phyloP scores from a whole-genome alignment of 345 rosid species.

The Geranium rotundifolium region DNA sequence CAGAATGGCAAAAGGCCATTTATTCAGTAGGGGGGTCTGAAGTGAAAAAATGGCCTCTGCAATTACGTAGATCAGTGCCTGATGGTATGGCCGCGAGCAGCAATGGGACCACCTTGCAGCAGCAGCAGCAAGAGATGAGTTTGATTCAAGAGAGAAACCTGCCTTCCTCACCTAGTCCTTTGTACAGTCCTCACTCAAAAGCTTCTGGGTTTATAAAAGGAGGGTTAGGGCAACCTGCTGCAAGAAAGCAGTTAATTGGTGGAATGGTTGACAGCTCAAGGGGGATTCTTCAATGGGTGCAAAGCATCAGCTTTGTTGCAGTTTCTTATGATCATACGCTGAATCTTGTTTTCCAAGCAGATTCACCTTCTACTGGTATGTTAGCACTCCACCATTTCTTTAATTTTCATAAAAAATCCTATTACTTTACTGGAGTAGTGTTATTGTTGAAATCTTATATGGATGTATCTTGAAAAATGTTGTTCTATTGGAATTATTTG shows the following conservation, averaged over 20 bases:
- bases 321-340: slow-evolving; percentile 78
- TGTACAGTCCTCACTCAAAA: slow-evolving; percentile 77
- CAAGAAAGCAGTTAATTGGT: slow-evolving; percentile 71
- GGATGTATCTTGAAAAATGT: too few relatives aligned
- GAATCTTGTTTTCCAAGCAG: slow-evolving; percentile 68
- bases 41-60: slow-evolving; percentile 88
- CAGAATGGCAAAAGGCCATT: slow-evolving; percentile 99
- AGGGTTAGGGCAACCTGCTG: slow-evolving; percentile 58
- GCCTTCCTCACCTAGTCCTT: slow-evolving; percentile 73
- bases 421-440: too few relatives aligned
- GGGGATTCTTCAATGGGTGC: slow-evolving; percentile 95
- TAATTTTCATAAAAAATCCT: too few relatives aligned
- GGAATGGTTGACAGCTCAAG: slow-evolving; percentile 59
- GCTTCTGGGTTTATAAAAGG: slow-evolving; percentile 83
- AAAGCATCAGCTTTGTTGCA: slow-evolving; percentile 85
- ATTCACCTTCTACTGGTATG: slow-evolving; percentile 66
- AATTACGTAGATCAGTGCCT: slow-evolving; percentile 74
- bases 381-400: slow-evolving; percentile 1
- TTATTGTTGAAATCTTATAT: too few relatives aligned
- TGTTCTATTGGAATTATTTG: too few relatives aligned
- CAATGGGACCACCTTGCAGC: slow-evolving; percentile 67
- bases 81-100: slow-evolving; percentile 61
- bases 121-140: slow-evolving; percentile 66
- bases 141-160: slow-evolving; percentile 80
- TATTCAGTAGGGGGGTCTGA: slow-evolving; percentile 87